A percentile compares a stretch with the other conserved stretches of the same genome.
phyloP scores from a whole-genome alignment of 179 eudicot species.

The Silene noctiflora region DNA sequence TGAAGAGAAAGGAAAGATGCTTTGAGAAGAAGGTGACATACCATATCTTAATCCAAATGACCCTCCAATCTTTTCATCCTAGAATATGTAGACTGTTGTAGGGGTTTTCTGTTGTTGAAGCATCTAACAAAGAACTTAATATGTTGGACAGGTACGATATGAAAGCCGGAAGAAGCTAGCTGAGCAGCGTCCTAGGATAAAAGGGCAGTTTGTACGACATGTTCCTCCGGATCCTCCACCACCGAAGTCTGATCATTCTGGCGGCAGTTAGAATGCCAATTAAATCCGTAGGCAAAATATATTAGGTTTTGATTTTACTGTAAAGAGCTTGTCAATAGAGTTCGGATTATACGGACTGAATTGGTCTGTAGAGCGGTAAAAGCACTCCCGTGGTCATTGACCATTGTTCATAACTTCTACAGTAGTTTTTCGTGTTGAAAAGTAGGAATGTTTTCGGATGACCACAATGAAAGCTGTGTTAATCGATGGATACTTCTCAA shows the following conservation, averaged over 20 bases:
- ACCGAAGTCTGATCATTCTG: constrained; percentile 29
- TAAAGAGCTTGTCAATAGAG: background rate
- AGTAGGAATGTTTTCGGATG: background rate
- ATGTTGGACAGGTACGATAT: constrained; percentile 62
- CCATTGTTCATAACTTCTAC: background rate
- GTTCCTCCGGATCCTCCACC: constrained; percentile 45
- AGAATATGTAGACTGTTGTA: background rate
- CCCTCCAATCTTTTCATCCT: no score
- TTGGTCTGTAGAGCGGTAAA: constrained; percentile 3
- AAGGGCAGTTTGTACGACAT: constrained; percentile 92
- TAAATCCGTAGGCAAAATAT: constrained; percentile 15
- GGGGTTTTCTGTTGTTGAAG: background rate
- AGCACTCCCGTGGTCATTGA: no score
- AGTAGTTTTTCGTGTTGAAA: background rate
- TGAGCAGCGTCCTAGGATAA: constrained; percentile 80
- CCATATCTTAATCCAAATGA: background rate
- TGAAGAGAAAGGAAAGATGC: constrained; percentile 89
- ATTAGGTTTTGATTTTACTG: constrained; percentile 19
- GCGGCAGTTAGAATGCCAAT: constrained; percentile 29
- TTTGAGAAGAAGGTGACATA: constrained; percentile 74
- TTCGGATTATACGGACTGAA: constrained; percentile 1
- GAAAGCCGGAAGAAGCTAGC: constrained; percentile 90
- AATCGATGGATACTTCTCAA: no score
- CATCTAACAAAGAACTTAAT: constrained; percentile 12
- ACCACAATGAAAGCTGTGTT: background rate